Evolutionary conservation across 2,329 filamentous ascomycete genomes (phyloP), one percentile per base, ranked within the genome.

Genomic region (Cladosporium colombiae): DNA sequence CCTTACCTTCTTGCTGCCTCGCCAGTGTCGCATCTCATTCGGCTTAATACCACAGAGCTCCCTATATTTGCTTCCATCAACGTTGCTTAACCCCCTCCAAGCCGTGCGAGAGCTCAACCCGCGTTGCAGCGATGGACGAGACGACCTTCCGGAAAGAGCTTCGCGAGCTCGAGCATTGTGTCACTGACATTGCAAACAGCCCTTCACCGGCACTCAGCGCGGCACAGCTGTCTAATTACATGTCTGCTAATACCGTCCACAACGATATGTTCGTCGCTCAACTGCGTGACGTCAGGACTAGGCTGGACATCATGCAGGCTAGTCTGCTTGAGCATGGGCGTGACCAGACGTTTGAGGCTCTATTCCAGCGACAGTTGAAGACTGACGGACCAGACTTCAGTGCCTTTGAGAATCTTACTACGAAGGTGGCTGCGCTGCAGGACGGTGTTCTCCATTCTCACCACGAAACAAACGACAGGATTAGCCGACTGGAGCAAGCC

Each of bases 71-170:
- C 52, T 55, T 18, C 29, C 27, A 33, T 55, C 52, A n/a, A 55
- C 52, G 7, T 55, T 10, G 16, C 27, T 18, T 13, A 14, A 18
- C 29, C 52, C 52, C 18, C 23, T 7, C 10, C 8, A 31, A 55
- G 52, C 56, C 25, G 33, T 37, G 52, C 33, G 29, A 55, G 27
- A 46, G 25, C 25, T 33, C 31, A 21, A 21, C 21, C n/a, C n/a
- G 46, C 21, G 37, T 25, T 49, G 44, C 59, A 31, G 29, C 50
- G 35, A 65, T 65, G 63, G 63, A 65, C 63, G 63, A 65, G 49
- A 50, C 33, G 25, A 65, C 63, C 23, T 65, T 65, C 44, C 63
- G 55, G 35, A 46, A 53, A 21, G 44, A 60, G 55, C 63, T 65
- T 16, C 44, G 63, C 10, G 44, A 59, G 56, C 63, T 65, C 31